Evolutionary conservation across 140 eudicot species (phyloP).

Genomic region (Cichorium intybus): DNA sequence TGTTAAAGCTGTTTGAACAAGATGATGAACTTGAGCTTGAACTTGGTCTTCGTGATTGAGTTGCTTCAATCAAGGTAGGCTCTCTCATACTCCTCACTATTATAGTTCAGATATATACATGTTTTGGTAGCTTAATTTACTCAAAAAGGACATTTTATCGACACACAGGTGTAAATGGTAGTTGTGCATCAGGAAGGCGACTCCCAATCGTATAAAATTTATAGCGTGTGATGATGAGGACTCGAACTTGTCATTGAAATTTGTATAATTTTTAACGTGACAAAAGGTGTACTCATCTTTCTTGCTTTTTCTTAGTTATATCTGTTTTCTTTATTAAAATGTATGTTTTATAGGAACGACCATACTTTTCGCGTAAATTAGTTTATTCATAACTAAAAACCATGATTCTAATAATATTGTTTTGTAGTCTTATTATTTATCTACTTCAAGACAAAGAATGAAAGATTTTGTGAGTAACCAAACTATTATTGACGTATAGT

Average conservation of each 20-base stretch:
- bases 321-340: background rate
- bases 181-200: slow-evolving; percentile 4
- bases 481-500: no score
- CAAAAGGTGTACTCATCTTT: slow-evolving; percentile 1
- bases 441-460: no score
- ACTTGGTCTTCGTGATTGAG: slow-evolving; percentile 84
- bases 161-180: slow-evolving; percentile 12
- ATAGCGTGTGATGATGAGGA: slow-evolving; percentile 2
- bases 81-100: background rate
- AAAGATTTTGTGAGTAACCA: no score
- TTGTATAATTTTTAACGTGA: slow-evolving; percentile 20
- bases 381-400: background rate
- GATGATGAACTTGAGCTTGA: slow-evolving; percentile 88
- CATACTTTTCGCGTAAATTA: slow-evolving; percentile 10
- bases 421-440: background rate
- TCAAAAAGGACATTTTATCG: background rate
- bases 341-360: slow-evolving; percentile 11
- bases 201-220: background rate
- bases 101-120: background rate
- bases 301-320: background rate
- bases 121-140: background rate
- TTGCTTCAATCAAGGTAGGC: slow-evolving; percentile 22
- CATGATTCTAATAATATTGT: no score
- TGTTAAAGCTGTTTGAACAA: slow-evolving; percentile 79
- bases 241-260: slow-evolving; percentile 1